These are phyloP conservation scores for Malus domestica DNA, from an alignment of 306 rosid genomes.

Conservation along the genomic window ASM211411v1 NC_041804.1:7606001-7606500, in stretches of 20 bases:
- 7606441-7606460: conserved; percentile 30
- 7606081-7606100: not conserved
- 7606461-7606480: conserved; percentile 37
- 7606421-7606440: conserved; percentile 29
- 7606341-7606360: conserved; percentile 17
- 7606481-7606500: conserved; percentile 21
- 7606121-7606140: conserved; percentile 10
- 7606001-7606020: not conserved
- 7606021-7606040: conserved; percentile 1
- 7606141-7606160: conserved; percentile 30
- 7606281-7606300: conserved; percentile 29
- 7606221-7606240: conserved; percentile 28
- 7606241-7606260: not conserved
- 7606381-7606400: conserved; percentile 39
- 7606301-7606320: conserved; percentile 39
- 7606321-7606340: conserved; percentile 40
- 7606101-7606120: conserved; percentile 18
- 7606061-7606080: not conserved
- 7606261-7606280: not conserved
- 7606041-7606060: not conserved
- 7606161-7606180: conserved; percentile 25
- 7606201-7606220: conserved; percentile 29
- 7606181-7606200: conserved; percentile 54
- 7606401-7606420: conserved; percentile 32
- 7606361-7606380: conserved; percentile 38